Base-by-base conservation (phyloP, 1,139 yeast genomes). In the Yamadazyma pseudoaaseri region DNA sequence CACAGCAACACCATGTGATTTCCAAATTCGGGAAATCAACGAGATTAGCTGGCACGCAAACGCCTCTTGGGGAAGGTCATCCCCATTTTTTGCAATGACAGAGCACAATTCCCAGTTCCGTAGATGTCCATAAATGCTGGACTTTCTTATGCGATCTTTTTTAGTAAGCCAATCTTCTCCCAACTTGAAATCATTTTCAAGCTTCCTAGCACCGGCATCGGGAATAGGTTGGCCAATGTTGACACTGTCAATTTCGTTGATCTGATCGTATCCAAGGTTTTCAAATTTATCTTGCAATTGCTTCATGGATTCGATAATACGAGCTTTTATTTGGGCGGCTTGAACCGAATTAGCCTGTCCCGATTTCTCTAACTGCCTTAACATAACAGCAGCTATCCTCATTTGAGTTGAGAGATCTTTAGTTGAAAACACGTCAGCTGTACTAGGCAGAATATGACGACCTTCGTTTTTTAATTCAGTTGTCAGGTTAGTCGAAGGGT, bases 371-470 rank as follows among this genome's bases (percentile, higher is more conserved):
- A 92, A 62, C 55, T 92, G 98, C 10, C 89, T 81, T 13, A 92
- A 63, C 96, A 92, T 92, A 7, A 90, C 86, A 0, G 97, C 86
- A 0, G 98, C 97, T 11, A 95, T 89, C 46, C 97, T 75, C 92
- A 92, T 87, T 58, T 90, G 97, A 9, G 86, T 81, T 0, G 96
- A 94, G 20, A 87, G 61, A 37, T 78, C 86, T 28, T 72, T 73
- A 2, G 58, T 20, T 13, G 35, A 22, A 7, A 22, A 11, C 6
- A 6, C 20, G 9, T 18, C 20, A n/a, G n/a, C n/a, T n/a, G n/a
- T n/a, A n/a, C n/a, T n/a, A n/a, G n/a, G n/a, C n/a, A n/a, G n/a
- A n/a, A n/a, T n/a, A n/a, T n/a, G n/a, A n/a, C n/a, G n/a, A n/a
- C n/a, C n/a, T n/a, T n/a, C n/a, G n/a, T n/a, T n/a, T 7, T 18